Evolutionary conservation across 1,284 basidiomycete species (phyloP), one percentile per base, ranked within the genome.

Genomic region (Leccinum pachyderme): DNA sequence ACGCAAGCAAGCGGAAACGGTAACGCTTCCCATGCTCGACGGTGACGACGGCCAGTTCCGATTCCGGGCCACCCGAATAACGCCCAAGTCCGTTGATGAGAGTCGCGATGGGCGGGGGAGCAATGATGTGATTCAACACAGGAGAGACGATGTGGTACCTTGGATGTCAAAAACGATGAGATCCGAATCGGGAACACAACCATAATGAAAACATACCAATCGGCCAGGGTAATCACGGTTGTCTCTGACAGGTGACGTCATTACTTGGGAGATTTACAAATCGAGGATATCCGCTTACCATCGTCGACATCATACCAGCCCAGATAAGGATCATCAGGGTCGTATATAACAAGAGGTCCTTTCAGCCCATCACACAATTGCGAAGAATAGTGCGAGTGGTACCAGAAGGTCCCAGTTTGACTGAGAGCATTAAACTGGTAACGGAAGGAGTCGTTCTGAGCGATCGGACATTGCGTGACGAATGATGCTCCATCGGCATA

Each of bases 61-160:
- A 18, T 7, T 64, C 59, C 0, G 76, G 72, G 3, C 77, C 77
- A 5, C 61, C 63, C 9, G 57, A 55, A 41, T 65, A 81, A 9
- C 75, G 69, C 7, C 81, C 81, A 29, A 66, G 59, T 2, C 82
- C 81, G 52, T 84, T 82, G 62, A 84, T 74, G n/a, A 81, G 64
- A 2, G 72, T 39, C 7, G 72, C 65, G 47, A 58, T 58, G 2
- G 67, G 54, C 27, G 29, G 59, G 32, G 58, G 58, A 47, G 59
- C 57, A 31, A 63, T 47, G 31, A 69, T 56, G 53, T 57, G 47
- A 47, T 53, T 49, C 7, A 65, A 37, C 3, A 63, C 60, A 25
- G 60, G 58, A 28, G 58, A 31, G 3, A 31, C 37, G 4, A 61
- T 52, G 37, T 70, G 75, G 0, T 67, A 69, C 46, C 74, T 66